A percentile compares a stretch with the other conserved stretches of the same genome.
These are phyloP conservation scores for Wallacemonas sp. DNA, from an alignment of 208 protist species.

Conservation along the genomic window DNA sequence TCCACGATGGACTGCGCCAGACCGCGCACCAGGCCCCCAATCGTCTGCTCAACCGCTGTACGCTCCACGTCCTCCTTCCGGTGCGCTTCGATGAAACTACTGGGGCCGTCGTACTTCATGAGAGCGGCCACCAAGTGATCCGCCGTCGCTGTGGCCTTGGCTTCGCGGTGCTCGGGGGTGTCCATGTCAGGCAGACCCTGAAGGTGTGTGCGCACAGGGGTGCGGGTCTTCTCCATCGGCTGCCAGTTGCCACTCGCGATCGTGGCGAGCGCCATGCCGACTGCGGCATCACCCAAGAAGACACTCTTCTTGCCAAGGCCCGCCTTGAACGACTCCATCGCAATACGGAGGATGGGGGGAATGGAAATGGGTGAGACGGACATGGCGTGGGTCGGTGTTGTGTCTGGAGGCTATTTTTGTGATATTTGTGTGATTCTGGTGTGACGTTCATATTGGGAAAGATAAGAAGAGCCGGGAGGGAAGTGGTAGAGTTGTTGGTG, in stretches of 20 bases:
- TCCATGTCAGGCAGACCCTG: not conserved
- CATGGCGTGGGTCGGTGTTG: not conserved
- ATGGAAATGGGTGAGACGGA: not conserved
- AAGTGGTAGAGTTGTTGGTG: too few relatives aligned
- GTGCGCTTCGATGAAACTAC: not conserved
- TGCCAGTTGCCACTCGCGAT: constrained; percentile 14
- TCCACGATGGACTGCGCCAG: not conserved
- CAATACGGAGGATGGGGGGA: not conserved
- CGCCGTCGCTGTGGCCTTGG: not conserved
- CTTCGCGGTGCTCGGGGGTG: not conserved
- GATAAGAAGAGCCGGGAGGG: not conserved
- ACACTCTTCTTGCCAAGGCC: not conserved
- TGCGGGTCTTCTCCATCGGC: constrained; percentile 10
- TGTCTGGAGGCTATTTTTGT: not conserved
- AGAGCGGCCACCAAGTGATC: not conserved
- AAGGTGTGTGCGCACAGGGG: constrained; percentile 1
- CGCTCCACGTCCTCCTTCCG: not conserved
- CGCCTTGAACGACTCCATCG: not conserved
- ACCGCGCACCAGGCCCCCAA: not conserved
- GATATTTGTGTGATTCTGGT: not conserved
- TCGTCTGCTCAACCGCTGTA: not conserved
- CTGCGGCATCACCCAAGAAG: not conserved
- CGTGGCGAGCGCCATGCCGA: constrained; percentile 1
- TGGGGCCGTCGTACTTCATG: not conserved
- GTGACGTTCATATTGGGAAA: not conserved